These are phyloP conservation scores for Bipolaris sorokiniana DNA, from an alignment of 2,329 filamentous ascomycete genomes.

Conservation along the genomic window DNA sequence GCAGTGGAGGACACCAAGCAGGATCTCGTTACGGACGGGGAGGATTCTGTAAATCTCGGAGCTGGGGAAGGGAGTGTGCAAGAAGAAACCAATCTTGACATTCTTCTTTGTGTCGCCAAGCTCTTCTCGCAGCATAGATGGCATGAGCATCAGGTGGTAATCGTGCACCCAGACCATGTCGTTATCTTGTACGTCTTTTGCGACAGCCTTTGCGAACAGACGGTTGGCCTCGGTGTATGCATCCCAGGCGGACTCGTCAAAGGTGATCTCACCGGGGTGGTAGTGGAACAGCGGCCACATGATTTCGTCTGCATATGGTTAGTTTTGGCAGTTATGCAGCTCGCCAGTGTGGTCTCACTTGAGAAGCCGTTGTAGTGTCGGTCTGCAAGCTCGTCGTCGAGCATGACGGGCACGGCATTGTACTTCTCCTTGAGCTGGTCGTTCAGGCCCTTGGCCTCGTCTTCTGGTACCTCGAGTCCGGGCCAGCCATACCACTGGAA, in stretches of 20 bases:
- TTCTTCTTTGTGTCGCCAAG: conserved; percentile 82
- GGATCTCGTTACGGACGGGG: conserved; percentile 86
- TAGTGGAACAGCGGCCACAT: conserved; percentile 99
- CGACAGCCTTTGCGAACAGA: conserved; percentile 86
- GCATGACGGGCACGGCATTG: conserved; percentile 87
- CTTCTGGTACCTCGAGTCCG: conserved; percentile 86
- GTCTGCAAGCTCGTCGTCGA: conserved; percentile 91
- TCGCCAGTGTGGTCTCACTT: conserved; percentile 62
- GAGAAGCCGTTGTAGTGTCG: conserved; percentile 98
- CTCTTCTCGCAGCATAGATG: conserved; percentile 91
- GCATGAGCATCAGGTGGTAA: conserved; percentile 96
- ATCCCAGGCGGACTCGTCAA: conserved; percentile 92
- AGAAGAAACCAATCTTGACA: conserved; percentile 96
- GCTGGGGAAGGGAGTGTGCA: conserved; percentile 96
- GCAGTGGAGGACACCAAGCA: conserved; percentile 87
- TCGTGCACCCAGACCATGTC: conserved; percentile 98
- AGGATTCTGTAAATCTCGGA: conserved; percentile 97
- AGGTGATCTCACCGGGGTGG: conserved; percentile 97
- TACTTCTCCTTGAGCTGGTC: conserved; percentile 84
- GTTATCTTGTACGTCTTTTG: conserved; percentile 86
- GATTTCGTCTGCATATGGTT: conserved; percentile 71
- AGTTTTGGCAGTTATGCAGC: background rate
- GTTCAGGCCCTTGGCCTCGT: conserved; percentile 76
- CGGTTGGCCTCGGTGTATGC: conserved; percentile 93
- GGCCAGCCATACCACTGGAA: conserved; percentile 99